Base-by-base conservation (phyloP, 768 basidiomycete species). In the Mycena polygramma region DNA sequence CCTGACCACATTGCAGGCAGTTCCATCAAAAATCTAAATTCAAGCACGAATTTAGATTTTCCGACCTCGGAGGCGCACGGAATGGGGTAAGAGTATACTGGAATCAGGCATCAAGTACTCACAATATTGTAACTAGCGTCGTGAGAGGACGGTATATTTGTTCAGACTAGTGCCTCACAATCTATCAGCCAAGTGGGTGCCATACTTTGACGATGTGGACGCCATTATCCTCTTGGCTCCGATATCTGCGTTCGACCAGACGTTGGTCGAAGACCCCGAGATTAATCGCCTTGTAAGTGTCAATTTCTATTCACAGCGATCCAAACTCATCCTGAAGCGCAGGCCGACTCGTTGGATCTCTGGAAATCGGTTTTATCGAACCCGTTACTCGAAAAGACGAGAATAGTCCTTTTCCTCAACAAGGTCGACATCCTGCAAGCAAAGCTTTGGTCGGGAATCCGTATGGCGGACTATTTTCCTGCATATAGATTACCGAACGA, bases 151-250 rank as follows among this genome's bases (percentile, higher is more conserved):
- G 6, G 2, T 6, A 30, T 7, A 15, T 46, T 46, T 15, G 13
- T 15, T 36, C 59, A n/a, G 57, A 39, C 57, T 35, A 19, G 26
- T 14, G 51, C 7, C 9, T 19, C 22, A 53, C 45, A 68, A 66
- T 60, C 66, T 53, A 57, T 53, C 66, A 66, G 60, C 91, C 60
- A 90, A 90, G 6, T 93, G 92, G 92, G 89, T 85, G 1, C 91
- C 91, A 15, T 93, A 86, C 78, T 92, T 93, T 64, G 86, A 86
- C 68, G 79, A 88, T 67, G 80, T 86, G 77, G 82, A 87, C 74
- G 91, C 90, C 26, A 91, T 93, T 69, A 92, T 93, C 59, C 93
- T 92, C 79, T 83, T 93, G 55, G 92, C 90, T 4, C 91, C 92
- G 9, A 87, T 93, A 73, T 91, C 90, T 62, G 88, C 89, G 64